Evolutionary conservation across 1,139 yeast genomes (phyloP), one percentile per base, ranked within the genome.

Genomic region (Lodderomyces metapsilosis): DNA sequence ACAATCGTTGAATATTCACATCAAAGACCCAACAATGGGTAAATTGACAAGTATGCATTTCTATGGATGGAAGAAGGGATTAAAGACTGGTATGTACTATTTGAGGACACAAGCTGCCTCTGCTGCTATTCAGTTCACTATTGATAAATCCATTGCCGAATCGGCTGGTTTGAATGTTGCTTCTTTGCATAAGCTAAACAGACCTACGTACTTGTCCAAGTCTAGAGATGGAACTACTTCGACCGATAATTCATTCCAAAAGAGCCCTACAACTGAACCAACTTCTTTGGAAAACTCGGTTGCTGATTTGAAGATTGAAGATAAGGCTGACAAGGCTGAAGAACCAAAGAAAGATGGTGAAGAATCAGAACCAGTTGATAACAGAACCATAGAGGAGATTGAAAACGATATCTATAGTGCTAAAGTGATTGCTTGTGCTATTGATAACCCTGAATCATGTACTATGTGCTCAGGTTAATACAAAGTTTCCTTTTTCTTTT

Each of bases 381-480:
- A 42, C 35, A 42, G 46, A 50, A 52, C 52, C 6, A 44, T 43
- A 21, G 51, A 43, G 48, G 52, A 45, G 47, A 46, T 48, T 36
- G 78, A 70, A 49, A 68, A 64, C 47, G 96, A 92, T 61, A 92
- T 92, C 57, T 92, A 75, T 77, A 88, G 92, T 64, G 86, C 95
- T 25, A 84, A 89, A 69, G 98, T 85, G 34, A 80, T 92, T 68
- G 96, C 97, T 34, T 92, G 98, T 74, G 95, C 98, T 43, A 89
- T 92, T 64, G 82, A 86, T 64, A 92, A 92, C 71, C 97, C 97
- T 46, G 98, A 88, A 68, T 81, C 98, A 37, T 92, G 98, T 71
- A 92, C 92, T 61, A 92, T 92, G 98, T 92, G 98, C 75, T 91
- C 98, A 49, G 98, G 98, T 73, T 92, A 73, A 68, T n/a, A n/a